Conservation (phyloP, 495 filamentous ascomycete species). For the Daldinia concentrica region DNA sequence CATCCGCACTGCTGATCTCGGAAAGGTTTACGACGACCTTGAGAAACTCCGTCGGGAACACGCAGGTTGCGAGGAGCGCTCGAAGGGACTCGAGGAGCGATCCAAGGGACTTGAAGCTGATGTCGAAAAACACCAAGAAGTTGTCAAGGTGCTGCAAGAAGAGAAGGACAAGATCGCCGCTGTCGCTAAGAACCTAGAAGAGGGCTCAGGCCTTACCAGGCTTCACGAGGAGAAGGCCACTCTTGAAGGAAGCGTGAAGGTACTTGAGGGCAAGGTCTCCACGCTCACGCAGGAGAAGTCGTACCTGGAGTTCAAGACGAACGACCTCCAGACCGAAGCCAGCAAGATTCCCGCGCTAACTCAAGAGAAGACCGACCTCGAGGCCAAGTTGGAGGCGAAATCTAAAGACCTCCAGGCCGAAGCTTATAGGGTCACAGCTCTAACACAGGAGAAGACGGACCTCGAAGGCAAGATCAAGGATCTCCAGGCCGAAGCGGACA, state of each 20-base stretch:
- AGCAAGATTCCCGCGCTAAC: constrained; percentile 34
- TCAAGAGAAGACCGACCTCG: constrained; percentile 46
- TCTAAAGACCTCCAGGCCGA: constrained; percentile 48
- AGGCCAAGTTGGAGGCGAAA: constrained; percentile 46
- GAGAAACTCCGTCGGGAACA: constrained; percentile 43
- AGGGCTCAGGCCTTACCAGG: constrained; percentile 25
- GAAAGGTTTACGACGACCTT: constrained; percentile 38
- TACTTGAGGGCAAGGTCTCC: constrained; percentile 46
- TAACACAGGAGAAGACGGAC: constrained; percentile 47
- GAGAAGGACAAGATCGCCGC: constrained; percentile 43
- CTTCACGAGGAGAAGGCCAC: constrained; percentile 43
- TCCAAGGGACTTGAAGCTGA: constrained; percentile 40
- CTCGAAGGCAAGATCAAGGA: constrained; percentile 40
- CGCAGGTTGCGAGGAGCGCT: constrained; percentile 36
- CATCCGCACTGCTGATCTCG: constrained; percentile 35
- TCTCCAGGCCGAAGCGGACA: constrained; percentile 40
- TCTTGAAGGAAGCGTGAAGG: constrained; percentile 47
- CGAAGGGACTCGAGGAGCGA: constrained; percentile 37
- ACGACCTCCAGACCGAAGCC: constrained; percentile 34
- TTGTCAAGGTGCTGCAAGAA: constrained; percentile 21
- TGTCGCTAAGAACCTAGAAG: constrained; percentile 37
- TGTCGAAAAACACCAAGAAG: constrained; percentile 33
- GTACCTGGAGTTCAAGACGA: constrained; percentile 37
- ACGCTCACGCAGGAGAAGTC: constrained; percentile 47
- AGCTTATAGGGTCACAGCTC: constrained; percentile 46